Base-by-base conservation (phyloP, 2,329 filamentous ascomycete species). In the Cryphonectria japonica region DNA sequence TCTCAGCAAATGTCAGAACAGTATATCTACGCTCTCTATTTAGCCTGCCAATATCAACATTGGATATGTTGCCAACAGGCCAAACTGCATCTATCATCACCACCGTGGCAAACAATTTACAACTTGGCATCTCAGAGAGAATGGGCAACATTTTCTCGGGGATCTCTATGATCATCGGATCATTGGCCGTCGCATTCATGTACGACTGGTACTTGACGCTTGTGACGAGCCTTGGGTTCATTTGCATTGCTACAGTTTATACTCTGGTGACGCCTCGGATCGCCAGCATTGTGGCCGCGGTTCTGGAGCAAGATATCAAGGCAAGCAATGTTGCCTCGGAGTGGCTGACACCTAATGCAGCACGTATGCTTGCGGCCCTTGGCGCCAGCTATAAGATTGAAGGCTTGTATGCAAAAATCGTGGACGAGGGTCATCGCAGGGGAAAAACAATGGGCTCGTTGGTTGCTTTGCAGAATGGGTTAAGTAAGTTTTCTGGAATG, bases 1-100 rank as follows among this genome's bases (percentile, higher is more conserved):
- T 90, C 67, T 90, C 88, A 0, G 86, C 88, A 0, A 85, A 85
- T 3, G 83, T 91, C 61, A 84, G 92, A 43, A 83, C 90, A 16
- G 85, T 88, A 70, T 93, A 92, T 75, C 83, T 94, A 41, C 84
- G 85, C 65, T 83, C 85, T 43, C 84, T 93, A 2, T 88, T 94
- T 64, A 82, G 84, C 0, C 89, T 92, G 76, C 88, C 89, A 52
- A 87, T 93, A 50, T 87, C 89, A 68, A 88, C 89, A 19, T 87
- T 93, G 32, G 91, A 93, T 77, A 71, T 71, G 70, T 65, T 90
- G 79, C 85, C 88, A 0, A 82, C 88, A 0, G 89, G 89, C 1
- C 85, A 86, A 59, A 86, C 88, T 0, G 88, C 89, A 0, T 85
- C 85, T 11, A 88, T 89, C 62, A 90, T 91, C 72, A 91, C 89